Percentiles rank a stretch among this genome's conserved stretches.
Evolutionary conservation across 2,329 filamentous ascomycete species (phyloP).

Genomic region (Aspergillus thermomutatus): DNA sequence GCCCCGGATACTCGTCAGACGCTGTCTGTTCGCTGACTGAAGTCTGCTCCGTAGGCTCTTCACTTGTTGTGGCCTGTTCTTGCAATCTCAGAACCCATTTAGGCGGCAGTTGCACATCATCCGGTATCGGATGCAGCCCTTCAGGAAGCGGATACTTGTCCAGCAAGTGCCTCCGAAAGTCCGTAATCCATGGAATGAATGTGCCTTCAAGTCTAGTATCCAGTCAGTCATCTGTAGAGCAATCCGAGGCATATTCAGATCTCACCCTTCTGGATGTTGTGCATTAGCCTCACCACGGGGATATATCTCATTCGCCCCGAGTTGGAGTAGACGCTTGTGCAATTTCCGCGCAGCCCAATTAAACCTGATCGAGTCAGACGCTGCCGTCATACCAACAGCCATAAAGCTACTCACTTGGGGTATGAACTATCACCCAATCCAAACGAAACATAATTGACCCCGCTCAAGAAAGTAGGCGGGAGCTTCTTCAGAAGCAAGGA

Average conservation of each 20-base stretch:
- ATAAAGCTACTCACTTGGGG: constrained; percentile 61
- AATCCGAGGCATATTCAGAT: constrained; percentile 30
- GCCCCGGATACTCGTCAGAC: constrained; percentile 17
- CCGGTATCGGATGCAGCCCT: constrained; percentile 67
- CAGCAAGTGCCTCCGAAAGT: constrained; percentile 64
- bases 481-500: constrained; percentile 76
- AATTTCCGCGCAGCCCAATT: constrained; percentile 92
- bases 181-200: constrained; percentile 73
- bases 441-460: constrained; percentile 76
- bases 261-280: constrained; percentile 82
- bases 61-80: neutral
- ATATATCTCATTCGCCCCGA: constrained; percentile 75
- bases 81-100: constrained; percentile 58
- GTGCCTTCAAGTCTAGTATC: constrained; percentile 68
- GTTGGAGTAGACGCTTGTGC: constrained; percentile 75
- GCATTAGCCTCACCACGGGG: constrained; percentile 86
- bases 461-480: constrained; percentile 63
- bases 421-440: constrained; percentile 95
- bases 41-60: neutral
- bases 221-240: neutral
- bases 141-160: constrained; percentile 65
- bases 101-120: constrained; percentile 70
- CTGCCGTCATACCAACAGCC: neutral
- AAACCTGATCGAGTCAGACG: constrained; percentile 55
- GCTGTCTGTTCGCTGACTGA: neutral